Percentiles rank a stretch among this genome's conserved stretches.
Evolutionary conservation across 2,329 filamentous ascomycete species (phyloP).

Genomic region (Paecilomyces sp.): DNA sequence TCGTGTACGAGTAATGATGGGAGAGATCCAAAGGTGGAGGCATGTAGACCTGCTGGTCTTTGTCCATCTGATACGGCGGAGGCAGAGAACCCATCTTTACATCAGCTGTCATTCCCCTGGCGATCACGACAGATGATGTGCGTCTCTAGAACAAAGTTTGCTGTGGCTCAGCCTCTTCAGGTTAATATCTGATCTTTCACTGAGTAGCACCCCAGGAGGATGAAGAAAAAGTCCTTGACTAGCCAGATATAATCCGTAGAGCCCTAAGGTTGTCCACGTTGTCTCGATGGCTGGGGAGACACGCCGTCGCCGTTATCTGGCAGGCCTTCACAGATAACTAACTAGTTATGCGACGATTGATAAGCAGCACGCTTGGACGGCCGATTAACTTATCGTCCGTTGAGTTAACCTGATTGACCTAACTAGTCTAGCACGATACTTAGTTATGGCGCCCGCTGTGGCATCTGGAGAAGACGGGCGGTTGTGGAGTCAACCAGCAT

Average conservation of each 20-base stretch:
- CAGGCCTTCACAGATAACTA: neutral
- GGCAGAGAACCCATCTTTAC: neutral
- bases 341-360: neutral
- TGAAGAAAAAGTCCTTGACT: neutral
- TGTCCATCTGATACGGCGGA: neutral
- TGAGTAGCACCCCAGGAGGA: neutral
- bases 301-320: neutral
- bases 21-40: slow-evolving; percentile 63
- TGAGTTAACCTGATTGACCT: neutral
- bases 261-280: neutral
- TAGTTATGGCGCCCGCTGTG: neutral
- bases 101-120: neutral
- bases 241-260: neutral
- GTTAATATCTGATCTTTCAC: neutral
- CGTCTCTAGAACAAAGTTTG: neutral
- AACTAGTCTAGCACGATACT: neutral
- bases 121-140: neutral
- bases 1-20: slow-evolving; percentile 68
- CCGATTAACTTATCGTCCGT: neutral
- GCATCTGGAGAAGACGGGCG: neutral
- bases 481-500: neutral
- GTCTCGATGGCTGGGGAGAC: neutral
- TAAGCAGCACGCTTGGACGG: neutral
- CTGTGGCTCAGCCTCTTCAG: neutral
- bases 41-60: neutral